Evolutionary conservation across 192 early-diverging fungal species (phyloP), one percentile per base, ranked within the genome.

Genomic region (Coemansia sp.): DNA sequence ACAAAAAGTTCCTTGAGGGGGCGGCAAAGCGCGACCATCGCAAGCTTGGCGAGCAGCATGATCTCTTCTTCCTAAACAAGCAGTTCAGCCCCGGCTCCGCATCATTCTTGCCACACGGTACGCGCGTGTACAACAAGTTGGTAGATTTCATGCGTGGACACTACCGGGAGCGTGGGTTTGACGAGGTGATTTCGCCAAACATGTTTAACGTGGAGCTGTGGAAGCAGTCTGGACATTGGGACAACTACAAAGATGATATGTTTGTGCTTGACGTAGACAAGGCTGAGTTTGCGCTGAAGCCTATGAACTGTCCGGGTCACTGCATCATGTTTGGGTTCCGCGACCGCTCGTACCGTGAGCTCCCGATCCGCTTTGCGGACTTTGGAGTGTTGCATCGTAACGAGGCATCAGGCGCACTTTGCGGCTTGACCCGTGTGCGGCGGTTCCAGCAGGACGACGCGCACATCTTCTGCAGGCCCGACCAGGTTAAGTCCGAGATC

Each of bases 381-480:
- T 99, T 99, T 81, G 96, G 97, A 74, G 96, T 98, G 45, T 84
- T 99, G 57, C 97, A 99, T 76, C 90, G 97, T 71, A 93, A 93
- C 67, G 93, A 94, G 69, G 91, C 92, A 40, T 95, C 95, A 15
- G 97, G 97, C 16, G 97, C 97, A 9, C 81, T 99, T 37, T 86
- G 89, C 40, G 97, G 97, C 18, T 87, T 98, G 65, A 99, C 97
- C 16, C 94, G 97, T 72, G 96, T 98, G 43, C 91, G 97, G 69
- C 88, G 97, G 63, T 99, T 99, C 92, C 95, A 97, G 77, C 97
- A 99, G 77, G 97, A 99, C 73, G 97, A 99, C 87, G 96, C 97
- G 41, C 97, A 99, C 71, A 97, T 99, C 67, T 99, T 99, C 85
- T 98, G 96, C 84, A 85, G 86, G 19, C 76, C 90, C 18, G 93